Percentiles rank a stretch among this genome's conserved stretches.
These are phyloP conservation scores for Chrysopogon serrulatus DNA, from an alignment of 176 grass and related monocot genomes.

Conservation along the genomic window DNA sequence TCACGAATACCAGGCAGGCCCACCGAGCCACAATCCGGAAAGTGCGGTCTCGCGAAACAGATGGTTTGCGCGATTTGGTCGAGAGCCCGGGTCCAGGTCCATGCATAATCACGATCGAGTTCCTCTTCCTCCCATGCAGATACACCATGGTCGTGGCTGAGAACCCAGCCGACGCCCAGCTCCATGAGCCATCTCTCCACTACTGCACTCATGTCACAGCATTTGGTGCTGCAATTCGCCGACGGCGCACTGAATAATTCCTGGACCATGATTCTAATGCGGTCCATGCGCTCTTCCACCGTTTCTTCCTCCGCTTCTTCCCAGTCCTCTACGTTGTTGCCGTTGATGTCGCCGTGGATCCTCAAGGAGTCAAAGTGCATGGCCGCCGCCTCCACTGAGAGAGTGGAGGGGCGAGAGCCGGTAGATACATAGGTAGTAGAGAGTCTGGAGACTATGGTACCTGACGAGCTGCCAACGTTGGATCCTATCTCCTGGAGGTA, in stretches of 20 bases:
- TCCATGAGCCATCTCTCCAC: not conserved
- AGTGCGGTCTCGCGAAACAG: rapidly evolving
- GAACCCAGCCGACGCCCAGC: not conserved
- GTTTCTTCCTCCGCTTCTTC: not conserved
- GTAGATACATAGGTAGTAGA: no score
- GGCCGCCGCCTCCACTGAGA: no score
- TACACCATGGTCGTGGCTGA: not conserved
- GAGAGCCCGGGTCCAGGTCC: not conserved
- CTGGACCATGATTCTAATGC: not conserved
- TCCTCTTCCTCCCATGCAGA: not conserved
- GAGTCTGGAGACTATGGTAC: no score
- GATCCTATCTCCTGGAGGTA: no score
- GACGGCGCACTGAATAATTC: not conserved
- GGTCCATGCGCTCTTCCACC: not conserved
- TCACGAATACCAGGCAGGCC: not conserved
- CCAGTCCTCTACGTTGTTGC: no score
- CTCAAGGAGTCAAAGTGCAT: no score
- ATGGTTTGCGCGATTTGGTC: not conserved
- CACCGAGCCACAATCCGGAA: not conserved
- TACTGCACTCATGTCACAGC: no score
- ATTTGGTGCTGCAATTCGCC: no score
- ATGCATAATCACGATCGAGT: not conserved
- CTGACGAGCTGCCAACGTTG: no score
- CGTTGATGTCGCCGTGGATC: no score
- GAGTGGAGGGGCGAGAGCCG: no score